A percentile compares a stretch with the other conserved stretches of the same genome.
These are phyloP conservation scores for Annona cherimola DNA, from an alignment of 164 flowering plant genomes.

Conservation along the genomic window DNA sequence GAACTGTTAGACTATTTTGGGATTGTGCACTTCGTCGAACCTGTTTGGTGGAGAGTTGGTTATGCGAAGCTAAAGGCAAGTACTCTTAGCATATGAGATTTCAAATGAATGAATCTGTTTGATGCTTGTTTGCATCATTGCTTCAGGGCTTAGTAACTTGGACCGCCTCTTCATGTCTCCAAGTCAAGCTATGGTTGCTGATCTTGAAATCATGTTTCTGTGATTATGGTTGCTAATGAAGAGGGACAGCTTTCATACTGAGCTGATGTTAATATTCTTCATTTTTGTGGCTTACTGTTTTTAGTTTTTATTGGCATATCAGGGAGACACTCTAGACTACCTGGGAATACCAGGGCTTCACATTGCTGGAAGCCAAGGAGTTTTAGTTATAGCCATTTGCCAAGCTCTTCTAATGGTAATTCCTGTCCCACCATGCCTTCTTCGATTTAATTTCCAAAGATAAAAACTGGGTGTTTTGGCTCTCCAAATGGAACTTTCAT, in stretches of 20 bases:
- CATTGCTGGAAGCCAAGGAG: constrained; percentile 96
- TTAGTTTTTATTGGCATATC: constrained; percentile 1
- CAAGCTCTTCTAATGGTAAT: constrained; percentile 92
- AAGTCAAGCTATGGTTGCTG: not conserved
- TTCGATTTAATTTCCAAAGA: too few relatives aligned
- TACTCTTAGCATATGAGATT: not conserved
- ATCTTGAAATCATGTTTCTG: not conserved
- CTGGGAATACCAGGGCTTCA: constrained; percentile 96
- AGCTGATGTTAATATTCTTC: not conserved
- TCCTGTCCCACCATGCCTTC: not conserved
- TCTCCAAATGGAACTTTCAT: not conserved
- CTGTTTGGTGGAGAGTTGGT: constrained; percentile 99
- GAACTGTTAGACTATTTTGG: constrained; percentile 68
- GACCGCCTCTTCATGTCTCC: not conserved
- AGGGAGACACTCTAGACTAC: constrained; percentile 98
- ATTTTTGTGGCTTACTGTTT: not conserved
- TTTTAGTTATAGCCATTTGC: constrained; percentile 83
- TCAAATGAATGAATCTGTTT: too few relatives aligned
- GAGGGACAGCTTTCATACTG: not conserved
- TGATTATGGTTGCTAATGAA: not conserved
- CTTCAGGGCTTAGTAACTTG: not conserved
- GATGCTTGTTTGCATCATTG: too few relatives aligned
- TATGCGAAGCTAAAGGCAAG: constrained; percentile 86
- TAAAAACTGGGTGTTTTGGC: not conserved
- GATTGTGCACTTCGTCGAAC: constrained; percentile 76